Percentiles rank a stretch among this genome's conserved stretches.
Conservation (phyloP, 371 early-diverging fungal species). For the Paramicrosporidium saccamoebae region DNA sequence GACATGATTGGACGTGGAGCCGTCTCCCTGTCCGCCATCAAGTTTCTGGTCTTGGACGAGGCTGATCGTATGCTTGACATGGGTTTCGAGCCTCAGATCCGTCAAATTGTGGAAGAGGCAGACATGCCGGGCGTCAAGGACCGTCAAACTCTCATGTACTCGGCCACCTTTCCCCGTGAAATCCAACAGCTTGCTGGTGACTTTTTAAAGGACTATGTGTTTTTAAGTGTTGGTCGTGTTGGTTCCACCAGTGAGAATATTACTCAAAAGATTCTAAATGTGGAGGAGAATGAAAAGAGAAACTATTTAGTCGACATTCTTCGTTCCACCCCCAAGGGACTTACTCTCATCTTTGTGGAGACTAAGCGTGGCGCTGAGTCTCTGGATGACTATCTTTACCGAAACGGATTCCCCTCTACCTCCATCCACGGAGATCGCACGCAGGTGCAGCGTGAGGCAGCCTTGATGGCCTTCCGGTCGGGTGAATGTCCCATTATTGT, state of each 20-base stretch:
- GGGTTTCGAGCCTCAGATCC: slow-evolving; percentile 97
- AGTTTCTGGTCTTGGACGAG: slow-evolving; percentile 87
- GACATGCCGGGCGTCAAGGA: slow-evolving; percentile 56
- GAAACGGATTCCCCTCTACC: slow-evolving; percentile 53
- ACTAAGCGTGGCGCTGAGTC: slow-evolving; percentile 95
- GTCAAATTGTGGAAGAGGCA: slow-evolving; percentile 73
- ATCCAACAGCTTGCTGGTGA: slow-evolving; percentile 77
- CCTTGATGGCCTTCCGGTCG: slow-evolving; percentile 55
- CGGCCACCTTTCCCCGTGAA: slow-evolving; percentile 84
- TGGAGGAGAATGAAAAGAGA: slow-evolving; percentile 55
- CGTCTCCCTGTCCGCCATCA: slow-evolving; percentile 32
- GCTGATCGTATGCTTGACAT: slow-evolving; percentile 98
- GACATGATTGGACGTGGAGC: slow-evolving; percentile 74
- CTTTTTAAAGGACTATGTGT: slow-evolving; percentile 69
- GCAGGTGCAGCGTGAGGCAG: slow-evolving; percentile 82
- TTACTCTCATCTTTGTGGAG: slow-evolving; percentile 88
- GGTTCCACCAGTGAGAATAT: slow-evolving; percentile 88
- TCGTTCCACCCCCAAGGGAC: slow-evolving; percentile 20
- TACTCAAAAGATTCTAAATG: slow-evolving; percentile 52
- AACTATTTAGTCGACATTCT: slow-evolving; percentile 54
- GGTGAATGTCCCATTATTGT: slow-evolving; percentile 79
- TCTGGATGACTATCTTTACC: slow-evolving; percentile 31
- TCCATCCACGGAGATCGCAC: slow-evolving; percentile 89
- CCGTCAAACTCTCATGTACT: slow-evolving; percentile 85
- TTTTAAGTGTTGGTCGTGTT: slow-evolving; percentile 72